Base-by-base conservation (phyloP, 768 basidiomycete species). In the Termitomyces eurrhizus region DNA sequence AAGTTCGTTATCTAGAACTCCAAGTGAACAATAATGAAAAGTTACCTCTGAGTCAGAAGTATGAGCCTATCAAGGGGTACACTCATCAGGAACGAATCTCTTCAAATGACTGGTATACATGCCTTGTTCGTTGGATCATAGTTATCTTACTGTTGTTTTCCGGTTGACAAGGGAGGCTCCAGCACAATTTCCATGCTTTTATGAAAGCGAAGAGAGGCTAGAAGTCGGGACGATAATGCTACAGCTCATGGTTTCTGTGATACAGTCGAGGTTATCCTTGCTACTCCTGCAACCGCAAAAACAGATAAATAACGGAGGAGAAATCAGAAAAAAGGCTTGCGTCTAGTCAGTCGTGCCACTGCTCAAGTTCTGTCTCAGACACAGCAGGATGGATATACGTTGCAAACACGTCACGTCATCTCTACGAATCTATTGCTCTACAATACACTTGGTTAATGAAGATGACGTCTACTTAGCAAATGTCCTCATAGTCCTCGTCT, bases 401-500 rank as follows among this genome's bases (percentile, higher is more conserved):
- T 24, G 29, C 32, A 29, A 53, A 21, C 37, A 44, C 21, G 42
- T 36, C 24, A 46, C 21, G 42, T 36, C 24, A 46, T 52, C 39
- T 33, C 7, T 12, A 58, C 14, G 21, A 12, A 9, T 11, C 2
- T 51, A 13, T 35, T 35, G 33, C 36, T 52, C 44, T 32, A 9
- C 1, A 39, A 39, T 54, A 48, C 52, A 53, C n/a, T 14, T 16
- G 18, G 18, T 54, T 33, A 26, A 59, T 52, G 39, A 35, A 33
- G 39, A 60, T 49, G 12, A 41, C 52, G 32, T 36, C 49, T 33
- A 56, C 45, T 68, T 62, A 82, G 49, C 73, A 87, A 26, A 92
- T 80, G 67, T 92, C 90, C 68, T 93, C 91, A 64, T 91, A 92
- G 58, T 89, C 87, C 32, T 89, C 88, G 54, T 79, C 81, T 56